Percentiles rank a stretch among this genome's conserved stretches.
These are phyloP conservation scores for Eimeria sp. DNA, from an alignment of 169 alveolate genomes.

Conservation along the genomic window DNA sequence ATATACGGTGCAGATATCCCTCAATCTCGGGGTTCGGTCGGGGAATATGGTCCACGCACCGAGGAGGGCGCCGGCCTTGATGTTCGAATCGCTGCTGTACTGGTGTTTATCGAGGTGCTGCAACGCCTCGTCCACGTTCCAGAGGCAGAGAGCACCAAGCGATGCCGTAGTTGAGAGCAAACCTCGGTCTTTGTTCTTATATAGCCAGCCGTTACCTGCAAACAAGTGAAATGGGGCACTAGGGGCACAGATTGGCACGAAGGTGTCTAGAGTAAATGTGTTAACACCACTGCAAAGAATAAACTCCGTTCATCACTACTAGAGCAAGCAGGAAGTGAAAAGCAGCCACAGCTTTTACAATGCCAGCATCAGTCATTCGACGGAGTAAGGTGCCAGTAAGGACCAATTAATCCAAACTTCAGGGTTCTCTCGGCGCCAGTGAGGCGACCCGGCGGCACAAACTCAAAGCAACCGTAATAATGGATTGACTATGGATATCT, in stretches of 20 bases:
- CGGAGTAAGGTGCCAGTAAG: background rate
- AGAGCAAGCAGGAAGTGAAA: background rate
- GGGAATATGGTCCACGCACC: slow-evolving; percentile 91
- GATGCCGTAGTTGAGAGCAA: slow-evolving; percentile 98
- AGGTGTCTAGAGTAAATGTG: background rate
- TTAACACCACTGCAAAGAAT: background rate
- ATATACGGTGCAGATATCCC: slow-evolving; percentile 49
- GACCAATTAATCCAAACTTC: background rate
- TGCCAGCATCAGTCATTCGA: background rate
- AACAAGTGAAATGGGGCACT: background rate
- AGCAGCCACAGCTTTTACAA: background rate
- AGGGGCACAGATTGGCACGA: slow-evolving; percentile 1
- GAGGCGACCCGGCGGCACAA: background rate
- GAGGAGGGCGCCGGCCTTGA: slow-evolving; percentile 97
- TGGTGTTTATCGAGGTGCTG: slow-evolving; percentile 95
- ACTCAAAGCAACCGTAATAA: background rate
- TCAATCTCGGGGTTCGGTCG: background rate
- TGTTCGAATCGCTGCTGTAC: slow-evolving; percentile 96
- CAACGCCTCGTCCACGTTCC: slow-evolving; percentile 99
- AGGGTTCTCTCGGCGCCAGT: background rate
- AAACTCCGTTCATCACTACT: background rate
- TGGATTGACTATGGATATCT: background rate
- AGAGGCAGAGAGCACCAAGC: slow-evolving; percentile 94
- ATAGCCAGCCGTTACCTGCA: slow-evolving; percentile 95
- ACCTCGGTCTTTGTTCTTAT: slow-evolving; percentile 97